Evolutionary conservation across 768 basidiomycete genomes (phyloP), one percentile per base, ranked within the genome.

Genomic region (Pilatotrama ljubarskyi): DNA sequence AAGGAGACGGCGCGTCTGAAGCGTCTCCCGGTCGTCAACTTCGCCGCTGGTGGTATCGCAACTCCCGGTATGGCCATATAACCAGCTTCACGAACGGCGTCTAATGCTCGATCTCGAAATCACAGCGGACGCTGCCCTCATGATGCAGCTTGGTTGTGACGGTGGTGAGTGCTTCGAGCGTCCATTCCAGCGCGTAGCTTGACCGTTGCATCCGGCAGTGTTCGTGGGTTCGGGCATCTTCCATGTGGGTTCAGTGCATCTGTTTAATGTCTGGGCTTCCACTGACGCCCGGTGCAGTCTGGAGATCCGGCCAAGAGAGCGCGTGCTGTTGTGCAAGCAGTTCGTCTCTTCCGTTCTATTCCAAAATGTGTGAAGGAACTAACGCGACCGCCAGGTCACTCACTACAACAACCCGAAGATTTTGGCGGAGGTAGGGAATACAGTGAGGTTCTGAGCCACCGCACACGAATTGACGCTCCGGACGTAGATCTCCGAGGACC

Each of bases 191-290:
- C 49, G 51, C 20, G 2, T 36, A n/a, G n/a, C 8, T 14, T 65
- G 14, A 51, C 18, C 15, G 61, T 51, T 48, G 14, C 49, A 32
- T 40, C 55, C 44, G 47, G 1, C 70, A 91, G 96, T 99, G 32
- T 99, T 99, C 67, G 96, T 99, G 61, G 96, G 96, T 38, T 97
- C 95, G 18, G 96, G 96, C 48, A 95, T 98, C 70, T 98, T 97
- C 86, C 86, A 91, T 74, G 93, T 89, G 65, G 48, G 87, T 79
- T 37, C n/a, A 26, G 4, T 40, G 26, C 25, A 22, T 26, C 24
- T 14, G 47, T 32, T 48, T 42, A 55, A 51, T 58, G 44, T 56
- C 14, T 24, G 49, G 14, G 26, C 14, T 8, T 42, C 48, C 15
- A 36, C 25, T 55, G 11, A 57, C 22, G 42, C 24, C 29, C 25